These are phyloP conservation scores for Digitaria exilis DNA, from an alignment of 202 grass and related monocot genomes.

Conservation along the genomic window DNA sequence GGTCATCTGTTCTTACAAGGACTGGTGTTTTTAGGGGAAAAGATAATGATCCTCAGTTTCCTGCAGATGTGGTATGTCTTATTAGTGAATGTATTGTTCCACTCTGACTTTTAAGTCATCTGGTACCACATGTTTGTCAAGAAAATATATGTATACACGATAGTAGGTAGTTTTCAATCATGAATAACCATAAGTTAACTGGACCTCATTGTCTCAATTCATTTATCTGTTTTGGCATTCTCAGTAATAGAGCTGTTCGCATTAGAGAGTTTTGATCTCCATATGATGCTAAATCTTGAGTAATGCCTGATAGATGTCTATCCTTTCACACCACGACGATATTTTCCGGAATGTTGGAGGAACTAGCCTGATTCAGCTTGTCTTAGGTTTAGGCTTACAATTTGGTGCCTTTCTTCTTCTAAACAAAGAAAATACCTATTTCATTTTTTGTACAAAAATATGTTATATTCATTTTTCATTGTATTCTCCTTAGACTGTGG, in stretches of 20 bases:
- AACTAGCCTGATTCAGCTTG: neutral
- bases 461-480: neutral
- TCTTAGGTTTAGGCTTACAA: too few relatives aligned
- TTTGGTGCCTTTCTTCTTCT: conserved; percentile 1
- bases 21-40: conserved; percentile 87
- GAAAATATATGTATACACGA: neutral
- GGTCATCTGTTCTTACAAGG: conserved; percentile 83
- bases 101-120: neutral
- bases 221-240: neutral
- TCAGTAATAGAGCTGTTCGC: neutral
- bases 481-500: neutral
- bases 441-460: neutral
- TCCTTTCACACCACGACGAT: too few relatives aligned
- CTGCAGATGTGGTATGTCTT: conserved; percentile 74
- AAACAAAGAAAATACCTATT: neutral
- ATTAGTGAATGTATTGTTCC: neutral
- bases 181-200: conserved; percentile 7
- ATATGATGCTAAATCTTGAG: neutral
- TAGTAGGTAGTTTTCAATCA: conserved; percentile 16
- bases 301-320: too few relatives aligned
- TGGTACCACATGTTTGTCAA: conserved; percentile 14
- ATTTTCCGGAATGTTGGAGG: too few relatives aligned
- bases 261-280: conserved; percentile 1
- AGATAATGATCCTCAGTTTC: conserved; percentile 71
- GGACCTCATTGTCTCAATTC: conserved; percentile 5